phyloP scores from a whole-genome alignment of 371 early-diverging fungal species.

The Mortierella sp. region DNA sequence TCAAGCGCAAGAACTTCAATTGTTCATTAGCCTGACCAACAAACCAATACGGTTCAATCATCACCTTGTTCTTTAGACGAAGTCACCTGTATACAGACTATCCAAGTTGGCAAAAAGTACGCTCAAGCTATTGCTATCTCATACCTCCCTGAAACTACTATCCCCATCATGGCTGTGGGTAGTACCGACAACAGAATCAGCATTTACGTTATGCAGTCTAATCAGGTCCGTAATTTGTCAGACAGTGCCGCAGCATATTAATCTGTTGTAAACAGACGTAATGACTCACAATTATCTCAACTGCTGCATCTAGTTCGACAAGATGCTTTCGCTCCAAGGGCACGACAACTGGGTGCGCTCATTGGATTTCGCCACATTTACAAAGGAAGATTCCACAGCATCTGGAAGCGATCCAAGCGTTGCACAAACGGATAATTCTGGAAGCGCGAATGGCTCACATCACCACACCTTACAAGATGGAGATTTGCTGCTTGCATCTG shows the following conservation, averaged over 20 bases:
- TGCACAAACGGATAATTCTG: constrained; percentile 7
- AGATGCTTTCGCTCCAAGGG: constrained; percentile 79
- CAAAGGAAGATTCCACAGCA: constrained; percentile 41
- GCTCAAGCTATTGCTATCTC: constrained; percentile 79
- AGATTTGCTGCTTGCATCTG: constrained; percentile 90
- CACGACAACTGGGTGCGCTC: constrained; percentile 96
- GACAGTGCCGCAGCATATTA: neutral
- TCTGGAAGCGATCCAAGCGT: constrained; percentile 8
- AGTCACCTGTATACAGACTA: constrained; percentile 73
- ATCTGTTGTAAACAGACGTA: too few relatives aligned
- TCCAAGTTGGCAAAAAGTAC: constrained; percentile 77
- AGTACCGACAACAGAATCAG: constrained; percentile 54
- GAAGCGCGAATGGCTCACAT: constrained; percentile 29
- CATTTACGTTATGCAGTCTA: constrained; percentile 48
- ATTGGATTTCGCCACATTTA: constrained; percentile 79
- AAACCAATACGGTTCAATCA: neutral
- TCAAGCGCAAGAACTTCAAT: neutral
- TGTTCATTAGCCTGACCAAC: neutral
- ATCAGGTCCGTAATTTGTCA: constrained; percentile 22
- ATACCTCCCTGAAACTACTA: constrained; percentile 72
- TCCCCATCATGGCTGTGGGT: constrained; percentile 53
- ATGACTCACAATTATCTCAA: constrained; percentile 5
- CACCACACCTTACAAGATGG: constrained; percentile 73
- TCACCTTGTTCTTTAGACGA: constrained; percentile 54
- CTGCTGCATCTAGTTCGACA: constrained; percentile 64